Evolutionary conservation across 345 rosid genomes (phyloP).

Genomic region (Turnera subulata): DNA sequence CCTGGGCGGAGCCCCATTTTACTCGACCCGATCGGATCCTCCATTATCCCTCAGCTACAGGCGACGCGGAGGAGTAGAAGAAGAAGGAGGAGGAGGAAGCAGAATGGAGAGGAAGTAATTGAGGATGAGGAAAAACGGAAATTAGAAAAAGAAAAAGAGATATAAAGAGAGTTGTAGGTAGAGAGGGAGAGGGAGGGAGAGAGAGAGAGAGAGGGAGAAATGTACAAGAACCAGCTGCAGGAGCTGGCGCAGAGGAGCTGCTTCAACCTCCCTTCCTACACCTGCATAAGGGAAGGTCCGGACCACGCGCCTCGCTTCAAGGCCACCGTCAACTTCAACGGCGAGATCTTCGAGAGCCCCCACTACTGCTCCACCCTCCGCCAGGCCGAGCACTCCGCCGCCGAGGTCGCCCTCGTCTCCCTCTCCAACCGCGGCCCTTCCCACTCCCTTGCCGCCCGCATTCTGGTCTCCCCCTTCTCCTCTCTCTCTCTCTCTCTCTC

Average conservation of each 20-base stretch:
- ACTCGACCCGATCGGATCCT: conserved; percentile 8
- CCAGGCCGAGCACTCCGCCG: conserved; percentile 99
- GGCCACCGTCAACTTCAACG: conserved; percentile 93
- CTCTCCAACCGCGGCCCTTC: conserved; percentile 95
- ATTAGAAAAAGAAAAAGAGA: not conserved
- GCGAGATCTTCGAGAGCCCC: conserved; percentile 95
- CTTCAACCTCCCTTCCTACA: conserved; percentile 87
- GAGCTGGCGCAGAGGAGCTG: conserved; percentile 99
- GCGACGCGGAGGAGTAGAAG: too few relatives aligned
- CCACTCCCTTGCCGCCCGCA: conserved; percentile 95
- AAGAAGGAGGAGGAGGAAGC: not conserved
- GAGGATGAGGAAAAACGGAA: not conserved
- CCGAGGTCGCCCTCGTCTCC: conserved; percentile 89
- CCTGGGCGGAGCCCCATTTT: conserved; percentile 5
- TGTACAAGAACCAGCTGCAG: conserved; percentile 99
- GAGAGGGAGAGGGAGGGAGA: not conserved
- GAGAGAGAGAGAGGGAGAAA: conserved; percentile 25
- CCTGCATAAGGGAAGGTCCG: conserved; percentile 95
- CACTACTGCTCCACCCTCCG: conserved; percentile 97
- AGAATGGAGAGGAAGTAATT: not conserved
- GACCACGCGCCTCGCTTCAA: conserved; percentile 99
- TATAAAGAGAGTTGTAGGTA: conserved; percentile 51
- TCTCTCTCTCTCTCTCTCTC: not conserved
- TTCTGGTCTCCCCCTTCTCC: conserved; percentile 49
- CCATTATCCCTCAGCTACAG: conserved; percentile 8